These are phyloP conservation scores for Rhizopus delemar DNA, from an alignment of 371 early-diverging fungal species.

Conservation along the genomic window DNA sequence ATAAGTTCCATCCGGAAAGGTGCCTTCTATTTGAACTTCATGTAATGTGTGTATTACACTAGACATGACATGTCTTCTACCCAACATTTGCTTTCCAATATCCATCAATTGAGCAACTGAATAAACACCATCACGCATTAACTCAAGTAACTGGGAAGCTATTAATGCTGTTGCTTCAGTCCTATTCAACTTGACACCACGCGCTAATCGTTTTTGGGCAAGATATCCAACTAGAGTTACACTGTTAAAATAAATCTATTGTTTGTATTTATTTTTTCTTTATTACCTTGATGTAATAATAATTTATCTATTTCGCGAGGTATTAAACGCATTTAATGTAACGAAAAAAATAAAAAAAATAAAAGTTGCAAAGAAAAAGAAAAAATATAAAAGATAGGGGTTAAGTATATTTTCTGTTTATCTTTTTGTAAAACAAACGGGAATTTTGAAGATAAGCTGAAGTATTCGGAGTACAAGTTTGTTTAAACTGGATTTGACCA, in stretches of 20 bases:
- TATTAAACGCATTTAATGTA: slow-evolving; percentile 63
- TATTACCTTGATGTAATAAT: slow-evolving; percentile 64
- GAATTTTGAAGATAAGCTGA: slow-evolving; percentile 1
- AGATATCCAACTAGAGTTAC: slow-evolving; percentile 68
- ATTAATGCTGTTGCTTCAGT: slow-evolving; percentile 86
- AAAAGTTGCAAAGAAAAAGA: background rate
- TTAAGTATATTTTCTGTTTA: background rate
- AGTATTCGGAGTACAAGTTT: background rate
- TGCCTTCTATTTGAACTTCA: slow-evolving; percentile 89
- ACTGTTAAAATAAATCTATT: background rate
- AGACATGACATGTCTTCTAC: slow-evolving; percentile 79
- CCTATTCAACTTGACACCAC: slow-evolving; percentile 84
- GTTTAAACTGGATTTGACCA: too few relatives aligned
- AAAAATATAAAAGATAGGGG: slow-evolving; percentile 2
- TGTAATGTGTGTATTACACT: slow-evolving; percentile 68
- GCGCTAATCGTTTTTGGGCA: slow-evolving; percentile 87
- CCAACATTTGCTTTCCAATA: slow-evolving; percentile 83
- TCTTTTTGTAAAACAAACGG: slow-evolving; percentile 1
- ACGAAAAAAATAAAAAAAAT: background rate
- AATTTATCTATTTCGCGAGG: slow-evolving; percentile 93
- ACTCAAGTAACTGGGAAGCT: slow-evolving; percentile 80
- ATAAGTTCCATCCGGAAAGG: slow-evolving; percentile 89
- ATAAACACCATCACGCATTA: slow-evolving; percentile 85
- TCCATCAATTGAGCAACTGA: slow-evolving; percentile 88
- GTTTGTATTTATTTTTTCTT: slow-evolving; percentile 2